phyloP scores from a whole-genome alignment of 768 basidiomycete species.

The Rhizopogon sp. region DNA sequence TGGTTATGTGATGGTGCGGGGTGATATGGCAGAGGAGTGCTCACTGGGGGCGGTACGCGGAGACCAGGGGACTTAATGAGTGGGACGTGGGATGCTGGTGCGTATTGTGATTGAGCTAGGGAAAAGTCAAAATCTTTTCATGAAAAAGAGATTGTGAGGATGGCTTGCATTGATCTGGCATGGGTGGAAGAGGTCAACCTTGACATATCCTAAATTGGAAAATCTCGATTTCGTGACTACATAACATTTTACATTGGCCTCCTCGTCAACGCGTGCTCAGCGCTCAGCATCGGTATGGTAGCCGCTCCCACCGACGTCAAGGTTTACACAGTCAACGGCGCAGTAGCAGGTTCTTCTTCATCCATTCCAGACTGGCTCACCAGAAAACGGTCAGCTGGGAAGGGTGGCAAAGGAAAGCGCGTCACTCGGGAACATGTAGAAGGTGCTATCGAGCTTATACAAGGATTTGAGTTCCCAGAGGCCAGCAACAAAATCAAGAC shows the following conservation, averaged over 20 bases:
- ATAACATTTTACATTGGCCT: no score
- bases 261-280: no score
- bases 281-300: slow-evolving; percentile 13
- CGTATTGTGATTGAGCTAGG: slow-evolving; percentile 60
- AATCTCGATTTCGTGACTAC: no score
- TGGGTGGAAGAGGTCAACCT: not conserved
- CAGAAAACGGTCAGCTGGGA: slow-evolving; percentile 54
- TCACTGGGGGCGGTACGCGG: slow-evolving; percentile 76
- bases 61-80: slow-evolving; percentile 91
- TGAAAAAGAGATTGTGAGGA: not conserved
- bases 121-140: no score
- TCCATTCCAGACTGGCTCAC: slow-evolving; percentile 95
- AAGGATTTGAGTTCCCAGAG: slow-evolving; percentile 97
- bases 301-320: slow-evolving; percentile 49
- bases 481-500: slow-evolving; percentile 89
- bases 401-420: slow-evolving; percentile 59
- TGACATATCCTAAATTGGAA: no score
- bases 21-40: slow-evolving; percentile 9
- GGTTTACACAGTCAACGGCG: slow-evolving; percentile 96
- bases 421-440: slow-evolving; percentile 69
- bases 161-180: slow-evolving; percentile 1
- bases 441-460: slow-evolving; percentile 85
- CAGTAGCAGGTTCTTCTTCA: slow-evolving; percentile 79
- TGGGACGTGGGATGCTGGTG: slow-evolving; percentile 69
- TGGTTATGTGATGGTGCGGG: no score